These are phyloP conservation scores for Apiospora pterosperma DNA, from an alignment of 2,329 filamentous ascomycete genomes.

Conservation along the genomic window DNA sequence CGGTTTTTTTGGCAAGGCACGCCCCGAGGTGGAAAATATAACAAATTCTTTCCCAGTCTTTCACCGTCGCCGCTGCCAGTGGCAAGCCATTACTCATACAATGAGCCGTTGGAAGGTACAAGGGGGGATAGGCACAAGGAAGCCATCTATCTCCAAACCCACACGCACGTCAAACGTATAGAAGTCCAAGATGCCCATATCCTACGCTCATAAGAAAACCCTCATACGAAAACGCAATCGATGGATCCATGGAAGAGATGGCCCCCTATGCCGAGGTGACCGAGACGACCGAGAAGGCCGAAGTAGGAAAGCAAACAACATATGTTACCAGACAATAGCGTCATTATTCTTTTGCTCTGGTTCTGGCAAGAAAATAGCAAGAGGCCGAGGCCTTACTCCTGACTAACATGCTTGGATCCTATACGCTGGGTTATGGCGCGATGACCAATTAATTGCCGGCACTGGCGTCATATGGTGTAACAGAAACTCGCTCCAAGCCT, in stretches of 20 bases:
- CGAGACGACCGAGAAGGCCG: neutral
- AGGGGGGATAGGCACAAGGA: too few relatives aligned
- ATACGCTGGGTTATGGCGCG: neutral
- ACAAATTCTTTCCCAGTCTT: too few relatives aligned
- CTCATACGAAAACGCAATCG: too few relatives aligned
- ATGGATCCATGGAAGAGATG: neutral
- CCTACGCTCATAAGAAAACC: too few relatives aligned
- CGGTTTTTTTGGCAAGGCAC: neutral
- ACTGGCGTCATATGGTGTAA: slow-evolving; percentile 6
- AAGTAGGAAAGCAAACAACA: neutral
- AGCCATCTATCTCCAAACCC: too few relatives aligned
- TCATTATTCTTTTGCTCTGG: neutral
- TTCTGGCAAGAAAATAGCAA: neutral
- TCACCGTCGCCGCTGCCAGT: too few relatives aligned
- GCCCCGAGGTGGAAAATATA: neutral
- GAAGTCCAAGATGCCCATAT: neutral
- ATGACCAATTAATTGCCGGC: slow-evolving; percentile 1
- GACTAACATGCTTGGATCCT: neutral
- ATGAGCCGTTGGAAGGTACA: too few relatives aligned
- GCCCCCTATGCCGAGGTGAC: neutral
- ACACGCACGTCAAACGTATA: too few relatives aligned
- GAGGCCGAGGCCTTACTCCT: neutral
- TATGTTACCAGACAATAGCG: neutral
- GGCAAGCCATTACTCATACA: too few relatives aligned
- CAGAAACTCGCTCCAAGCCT: neutral